Conservation (phyloP, 1,139 yeast species). For the Taphrina deformans region DNA sequence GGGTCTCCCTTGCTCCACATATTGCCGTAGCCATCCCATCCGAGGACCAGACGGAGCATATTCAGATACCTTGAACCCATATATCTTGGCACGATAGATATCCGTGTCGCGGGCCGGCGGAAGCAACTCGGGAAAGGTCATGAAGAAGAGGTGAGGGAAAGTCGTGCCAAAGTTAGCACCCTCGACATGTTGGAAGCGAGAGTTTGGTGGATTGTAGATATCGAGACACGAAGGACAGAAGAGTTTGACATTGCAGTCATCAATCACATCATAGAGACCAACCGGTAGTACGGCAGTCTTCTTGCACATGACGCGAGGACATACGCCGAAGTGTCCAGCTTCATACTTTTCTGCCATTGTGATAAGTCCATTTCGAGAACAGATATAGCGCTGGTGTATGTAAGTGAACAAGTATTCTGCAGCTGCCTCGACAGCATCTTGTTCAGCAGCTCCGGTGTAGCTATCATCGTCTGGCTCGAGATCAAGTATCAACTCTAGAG, state of each 20-base stretch:
- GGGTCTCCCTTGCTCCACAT: background rate
- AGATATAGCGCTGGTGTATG: slow-evolving; percentile 87
- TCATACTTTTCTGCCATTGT: slow-evolving; percentile 89
- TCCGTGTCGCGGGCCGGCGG: slow-evolving; percentile 16
- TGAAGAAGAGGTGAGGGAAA: slow-evolving; percentile 86
- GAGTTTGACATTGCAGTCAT: slow-evolving; percentile 84
- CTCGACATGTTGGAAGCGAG: slow-evolving; percentile 81
- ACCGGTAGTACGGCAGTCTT: slow-evolving; percentile 92
- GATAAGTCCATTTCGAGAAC: slow-evolving; percentile 85
- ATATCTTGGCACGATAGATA: slow-evolving; percentile 50
- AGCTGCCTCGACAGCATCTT: slow-evolving; percentile 70
- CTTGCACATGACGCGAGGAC: slow-evolving; percentile 88
- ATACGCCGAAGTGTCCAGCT: slow-evolving; percentile 81
- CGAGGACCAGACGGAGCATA: slow-evolving; percentile 79
- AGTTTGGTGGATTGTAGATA: slow-evolving; percentile 79
- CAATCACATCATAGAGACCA: slow-evolving; percentile 88
- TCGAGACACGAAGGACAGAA: slow-evolving; percentile 96
- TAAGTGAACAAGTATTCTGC: slow-evolving; percentile 91
- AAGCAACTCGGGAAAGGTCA: slow-evolving; percentile 77
- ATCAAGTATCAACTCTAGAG: slow-evolving; percentile 84
- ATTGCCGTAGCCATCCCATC: slow-evolving; percentile 82
- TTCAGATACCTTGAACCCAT: slow-evolving; percentile 83
- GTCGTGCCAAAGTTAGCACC: slow-evolving; percentile 97
- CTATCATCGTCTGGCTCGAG: slow-evolving; percentile 53
- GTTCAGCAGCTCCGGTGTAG: slow-evolving; percentile 55